Base-by-base conservation (phyloP, 495 filamentous ascomycete genomes). In the Podospora australis region DNA sequence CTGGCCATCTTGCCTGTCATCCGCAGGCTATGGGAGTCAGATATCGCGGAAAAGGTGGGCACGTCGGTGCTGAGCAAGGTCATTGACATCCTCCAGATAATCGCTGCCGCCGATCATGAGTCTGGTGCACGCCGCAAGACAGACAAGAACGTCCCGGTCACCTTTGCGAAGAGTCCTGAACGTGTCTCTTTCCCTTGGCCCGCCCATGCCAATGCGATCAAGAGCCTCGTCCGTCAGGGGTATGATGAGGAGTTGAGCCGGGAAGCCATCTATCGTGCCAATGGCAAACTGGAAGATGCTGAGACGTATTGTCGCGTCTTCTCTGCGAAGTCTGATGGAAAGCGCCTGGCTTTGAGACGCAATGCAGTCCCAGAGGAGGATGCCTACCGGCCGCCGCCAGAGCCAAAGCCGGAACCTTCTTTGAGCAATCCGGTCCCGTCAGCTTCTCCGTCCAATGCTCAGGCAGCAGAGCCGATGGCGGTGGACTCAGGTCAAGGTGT, bases 181-280 rank as follows among this genome's bases (percentile, higher is more conserved):
- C 14, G 22, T 32, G 29, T 49, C 17, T 44, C 38, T 2, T 69
- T 69, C 54, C 52, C 48, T 40, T 69, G 66, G 66, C 36, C 30
- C 5, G 17, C 52, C 17, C 70, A 73, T 48, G 64, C 62, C 10
- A 76, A 79, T 6, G 66, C 71, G 6, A 48, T 73, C 2, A 60
- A 56, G 30, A 52, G 61, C 20, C 52, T 84, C 24, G 62, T 59
- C 29, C 71, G 69, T 14, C 61, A 73, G 39, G 76, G 77, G 0
- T 81, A 67, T 49, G 71, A 78, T 24, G 58, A 70, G 22, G 75
- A 79, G 7, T 68, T 95, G 22, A 82, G 76, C 11, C 73, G 72
- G n/a, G 90, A 96, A 65, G 88, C 87, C 14, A 66, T 90, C 4
- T 95, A 86, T 58, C 80, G 90, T 20, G 90, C 90, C 62, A 82